A percentile compares a stretch with the other conserved stretches of the same genome.
Evolutionary conservation across 768 basidiomycete genomes (phyloP).

Genomic region (Mycena polygramma): DNA sequence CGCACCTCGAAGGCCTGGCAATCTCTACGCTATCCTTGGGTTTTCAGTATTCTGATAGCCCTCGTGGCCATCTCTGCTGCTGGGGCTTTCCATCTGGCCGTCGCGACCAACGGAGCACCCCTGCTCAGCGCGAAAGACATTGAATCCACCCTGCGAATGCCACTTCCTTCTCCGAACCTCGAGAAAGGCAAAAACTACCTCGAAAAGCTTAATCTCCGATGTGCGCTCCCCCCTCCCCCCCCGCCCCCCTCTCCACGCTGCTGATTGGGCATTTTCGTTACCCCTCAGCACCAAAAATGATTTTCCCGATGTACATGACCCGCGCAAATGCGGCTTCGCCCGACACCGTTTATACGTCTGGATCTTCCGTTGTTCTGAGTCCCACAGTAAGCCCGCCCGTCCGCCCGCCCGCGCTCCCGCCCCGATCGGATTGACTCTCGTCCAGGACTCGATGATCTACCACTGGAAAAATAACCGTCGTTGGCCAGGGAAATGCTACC

Average conservation of each 20-base stretch:
- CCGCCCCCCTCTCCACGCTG: no score
- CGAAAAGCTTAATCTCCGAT: conserved; percentile 18
- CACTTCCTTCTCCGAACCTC: conserved; percentile 23
- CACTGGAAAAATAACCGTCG: conserved; percentile 36
- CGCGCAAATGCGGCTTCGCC: conserved; percentile 31
- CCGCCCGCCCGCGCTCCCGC: background rate
- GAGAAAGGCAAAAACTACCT: conserved; percentile 26
- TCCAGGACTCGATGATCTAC: conserved; percentile 42
- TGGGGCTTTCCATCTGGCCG: conserved; percentile 29
- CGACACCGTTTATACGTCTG: conserved; percentile 15
- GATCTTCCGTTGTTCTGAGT: conserved; percentile 32
- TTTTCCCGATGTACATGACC: conserved; percentile 27
- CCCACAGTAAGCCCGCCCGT: conserved; percentile 15
- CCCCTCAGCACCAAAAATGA: conserved; percentile 27
- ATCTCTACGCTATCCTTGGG: conserved; percentile 3
- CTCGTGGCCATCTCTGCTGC: conserved; percentile 26
- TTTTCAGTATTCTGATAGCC: conserved; percentile 18
- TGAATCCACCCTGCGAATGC: conserved; percentile 16
- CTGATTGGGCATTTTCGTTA: background rate
- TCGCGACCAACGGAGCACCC: background rate
- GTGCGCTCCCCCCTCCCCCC: conserved; percentile 9
- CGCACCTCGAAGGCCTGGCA: background rate
- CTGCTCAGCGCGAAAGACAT: conserved; percentile 17
- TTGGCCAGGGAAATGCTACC: conserved; percentile 38
- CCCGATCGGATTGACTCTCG: background rate